phyloP scores from a whole-genome alignment of 2,329 filamentous ascomycete species.

The Seiridium unicorne region DNA sequence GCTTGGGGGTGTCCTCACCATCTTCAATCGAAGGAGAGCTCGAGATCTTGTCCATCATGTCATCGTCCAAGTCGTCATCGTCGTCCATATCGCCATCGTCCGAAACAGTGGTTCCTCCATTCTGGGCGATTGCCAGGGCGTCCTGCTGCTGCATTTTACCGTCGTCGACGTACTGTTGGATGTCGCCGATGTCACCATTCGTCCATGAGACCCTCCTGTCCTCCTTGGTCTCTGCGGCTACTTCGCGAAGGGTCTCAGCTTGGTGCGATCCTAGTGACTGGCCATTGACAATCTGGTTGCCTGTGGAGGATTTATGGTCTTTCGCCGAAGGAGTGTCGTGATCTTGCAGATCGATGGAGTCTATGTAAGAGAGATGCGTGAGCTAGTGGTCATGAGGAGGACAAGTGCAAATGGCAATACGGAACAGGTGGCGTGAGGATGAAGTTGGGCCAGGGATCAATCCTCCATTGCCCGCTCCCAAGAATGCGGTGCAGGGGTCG shows the following conservation, averaged over 20 bases:
- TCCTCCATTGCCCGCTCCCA: neutral
- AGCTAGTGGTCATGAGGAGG: slow-evolving; percentile 24
- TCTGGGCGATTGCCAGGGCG: slow-evolving; percentile 58
- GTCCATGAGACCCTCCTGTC: slow-evolving; percentile 59
- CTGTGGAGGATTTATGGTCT: slow-evolving; percentile 59
- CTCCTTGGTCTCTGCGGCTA: slow-evolving; percentile 75
- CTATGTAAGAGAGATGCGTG: slow-evolving; percentile 43
- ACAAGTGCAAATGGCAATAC: neutral
- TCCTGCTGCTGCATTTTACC: slow-evolving; percentile 53
- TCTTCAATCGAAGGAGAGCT: slow-evolving; percentile 98
- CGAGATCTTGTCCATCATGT: slow-evolving; percentile 98
- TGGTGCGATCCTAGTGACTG: slow-evolving; percentile 71
- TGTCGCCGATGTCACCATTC: slow-evolving; percentile 38
- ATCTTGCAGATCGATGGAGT: slow-evolving; percentile 93
- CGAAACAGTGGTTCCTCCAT: slow-evolving; percentile 47
- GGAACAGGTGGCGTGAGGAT: neutral
- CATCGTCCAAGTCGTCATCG: slow-evolving; percentile 75
- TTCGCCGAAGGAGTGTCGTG: slow-evolving; percentile 79
- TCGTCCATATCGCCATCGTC: slow-evolving; percentile 66
- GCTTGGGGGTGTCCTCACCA: slow-evolving; percentile 71
- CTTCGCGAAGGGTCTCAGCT: slow-evolving; percentile 77
- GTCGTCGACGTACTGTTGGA: slow-evolving; percentile 46
- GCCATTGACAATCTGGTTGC: slow-evolving; percentile 43
- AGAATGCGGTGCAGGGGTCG: neutral
- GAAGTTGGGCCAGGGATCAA: neutral